A percentile compares a stretch with the other conserved stretches of the same genome.
These are phyloP conservation scores for Euphorbia lathyris DNA, from an alignment of 345 rosid species.

Conservation along the genomic window DNA sequence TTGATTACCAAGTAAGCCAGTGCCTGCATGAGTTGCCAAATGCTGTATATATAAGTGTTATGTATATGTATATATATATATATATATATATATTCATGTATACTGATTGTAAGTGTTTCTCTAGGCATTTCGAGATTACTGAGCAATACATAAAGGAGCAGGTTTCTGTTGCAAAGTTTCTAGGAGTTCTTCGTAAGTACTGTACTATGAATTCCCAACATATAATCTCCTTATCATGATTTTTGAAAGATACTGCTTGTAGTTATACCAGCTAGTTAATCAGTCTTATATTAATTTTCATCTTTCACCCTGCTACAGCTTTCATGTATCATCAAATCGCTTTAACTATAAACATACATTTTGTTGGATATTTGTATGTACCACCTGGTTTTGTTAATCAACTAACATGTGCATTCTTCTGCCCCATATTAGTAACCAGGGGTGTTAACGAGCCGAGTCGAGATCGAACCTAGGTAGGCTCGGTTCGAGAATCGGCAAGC, in stretches of 20 bases:
- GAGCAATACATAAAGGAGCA: conserved; percentile 55
- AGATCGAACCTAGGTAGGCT: too few species aligned
- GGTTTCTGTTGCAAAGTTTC: conserved; percentile 53
- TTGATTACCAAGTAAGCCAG: conserved; percentile 59
- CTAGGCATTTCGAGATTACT: conserved; percentile 71
- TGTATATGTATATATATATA: too few species aligned
- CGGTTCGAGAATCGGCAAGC: too few species aligned
- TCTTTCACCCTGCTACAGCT: neutral
- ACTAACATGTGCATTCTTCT: too few species aligned
- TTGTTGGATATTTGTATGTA: neutral
- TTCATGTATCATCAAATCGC: neutral
- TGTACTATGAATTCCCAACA: conserved; percentile 11
- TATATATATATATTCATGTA: neutral
- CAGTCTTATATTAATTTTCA: neutral
- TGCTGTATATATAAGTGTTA: neutral
- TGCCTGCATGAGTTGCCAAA: neutral
- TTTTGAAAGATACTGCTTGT: conserved; percentile 8
- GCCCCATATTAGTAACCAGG: too few species aligned
- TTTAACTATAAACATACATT: neutral
- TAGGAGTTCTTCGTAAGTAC: conserved; percentile 62
- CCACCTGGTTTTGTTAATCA: neutral
- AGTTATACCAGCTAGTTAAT: neutral
- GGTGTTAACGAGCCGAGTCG: too few species aligned
- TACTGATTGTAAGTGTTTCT: conserved; percentile 16
- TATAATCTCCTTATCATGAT: neutral